Conservation (phyloP, 2,329 filamentous ascomycete genomes). For the Fusarium albosuccineum region DNA sequence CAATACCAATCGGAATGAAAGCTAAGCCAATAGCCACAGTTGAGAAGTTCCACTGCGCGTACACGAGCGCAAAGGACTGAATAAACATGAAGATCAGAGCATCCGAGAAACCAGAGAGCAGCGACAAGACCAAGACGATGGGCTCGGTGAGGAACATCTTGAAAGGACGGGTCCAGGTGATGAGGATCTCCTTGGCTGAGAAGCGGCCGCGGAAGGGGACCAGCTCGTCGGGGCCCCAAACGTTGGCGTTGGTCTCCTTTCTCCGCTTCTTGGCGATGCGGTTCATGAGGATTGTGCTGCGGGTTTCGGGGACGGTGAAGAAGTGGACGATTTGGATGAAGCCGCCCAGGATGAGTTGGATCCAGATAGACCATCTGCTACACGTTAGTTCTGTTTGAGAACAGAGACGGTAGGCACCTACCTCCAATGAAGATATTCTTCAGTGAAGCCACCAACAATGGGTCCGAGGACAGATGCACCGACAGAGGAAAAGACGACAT, state of each 20-base stretch:
- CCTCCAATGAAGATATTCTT: conserved; percentile 75
- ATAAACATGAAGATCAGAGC: conserved; percentile 84
- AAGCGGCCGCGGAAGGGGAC: conserved; percentile 71
- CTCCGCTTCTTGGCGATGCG: conserved; percentile 81
- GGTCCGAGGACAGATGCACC: conserved; percentile 82
- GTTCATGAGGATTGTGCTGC: conserved; percentile 82
- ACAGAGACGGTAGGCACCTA: conserved; percentile 49
- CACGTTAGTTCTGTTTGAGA: neutral
- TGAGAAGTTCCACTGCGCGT: conserved; percentile 74
- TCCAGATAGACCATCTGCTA: conserved; percentile 78
- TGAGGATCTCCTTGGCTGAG: conserved; percentile 67
- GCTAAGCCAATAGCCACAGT: conserved; percentile 68
- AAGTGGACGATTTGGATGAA: conserved; percentile 76
- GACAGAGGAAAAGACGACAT: conserved; percentile 83
- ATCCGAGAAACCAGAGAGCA: conserved; percentile 79
- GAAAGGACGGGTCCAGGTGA: conserved; percentile 74
- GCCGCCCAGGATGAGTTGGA: conserved; percentile 83
- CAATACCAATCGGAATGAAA: conserved; percentile 75
- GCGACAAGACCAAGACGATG: conserved; percentile 77
- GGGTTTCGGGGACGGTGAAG: conserved; percentile 81
- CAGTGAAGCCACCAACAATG: conserved; percentile 82
- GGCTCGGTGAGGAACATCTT: conserved; percentile 81
- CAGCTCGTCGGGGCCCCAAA: conserved; percentile 82
- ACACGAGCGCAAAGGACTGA: conserved; percentile 77
- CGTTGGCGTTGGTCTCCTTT: conserved; percentile 68